Evolutionary conservation across 2,329 filamentous ascomycete genomes (phyloP).

Genomic region (Calonectria montana): DNA sequence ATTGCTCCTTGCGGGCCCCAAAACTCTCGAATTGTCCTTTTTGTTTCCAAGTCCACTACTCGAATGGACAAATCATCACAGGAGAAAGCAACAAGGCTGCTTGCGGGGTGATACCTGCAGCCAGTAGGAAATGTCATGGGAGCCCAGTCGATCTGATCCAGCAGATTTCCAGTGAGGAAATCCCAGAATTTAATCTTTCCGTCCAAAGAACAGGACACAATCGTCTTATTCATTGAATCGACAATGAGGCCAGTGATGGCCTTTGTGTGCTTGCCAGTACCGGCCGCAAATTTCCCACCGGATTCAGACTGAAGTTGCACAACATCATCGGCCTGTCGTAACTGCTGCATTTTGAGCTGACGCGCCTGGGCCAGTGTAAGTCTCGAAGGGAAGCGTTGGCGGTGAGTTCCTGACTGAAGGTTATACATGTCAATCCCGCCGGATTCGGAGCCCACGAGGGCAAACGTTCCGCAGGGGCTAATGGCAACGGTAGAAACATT

Average conservation of each 20-base stretch:
- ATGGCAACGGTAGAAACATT: slow-evolving; percentile 89
- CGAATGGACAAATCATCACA: slow-evolving; percentile 91
- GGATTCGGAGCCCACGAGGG: slow-evolving; percentile 84
- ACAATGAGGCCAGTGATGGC: slow-evolving; percentile 88
- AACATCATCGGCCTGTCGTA: slow-evolving; percentile 68
- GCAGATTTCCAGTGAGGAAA: slow-evolving; percentile 82
- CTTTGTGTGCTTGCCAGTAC: slow-evolving; percentile 80
- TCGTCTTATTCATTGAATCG: slow-evolving; percentile 86
- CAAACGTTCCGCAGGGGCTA: slow-evolving; percentile 93
- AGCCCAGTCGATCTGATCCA: slow-evolving; percentile 87
- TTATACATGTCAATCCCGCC: slow-evolving; percentile 97
- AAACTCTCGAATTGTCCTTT: slow-evolving; percentile 90
- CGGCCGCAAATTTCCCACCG: slow-evolving; percentile 56
- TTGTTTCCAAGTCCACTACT: slow-evolving; percentile 90
- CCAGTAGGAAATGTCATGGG: slow-evolving; percentile 78
- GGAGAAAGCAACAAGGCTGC: slow-evolving; percentile 86
- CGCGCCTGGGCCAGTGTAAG: slow-evolving; percentile 83
- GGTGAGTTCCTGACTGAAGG: slow-evolving; percentile 89
- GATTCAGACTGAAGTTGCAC: slow-evolving; percentile 63
- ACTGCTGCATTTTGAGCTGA: slow-evolving; percentile 75
- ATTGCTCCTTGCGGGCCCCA: slow-evolving; percentile 82
- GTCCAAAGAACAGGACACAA: slow-evolving; percentile 89
- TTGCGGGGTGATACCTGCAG: slow-evolving; percentile 83
- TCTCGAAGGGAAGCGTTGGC: slow-evolving; percentile 86
- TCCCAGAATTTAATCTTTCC: slow-evolving; percentile 99